Evolutionary conservation across 2,329 filamentous ascomycete genomes (phyloP), one percentile per base, ranked within the genome.

Genomic region (Fonsecaea multimorphosa): DNA sequence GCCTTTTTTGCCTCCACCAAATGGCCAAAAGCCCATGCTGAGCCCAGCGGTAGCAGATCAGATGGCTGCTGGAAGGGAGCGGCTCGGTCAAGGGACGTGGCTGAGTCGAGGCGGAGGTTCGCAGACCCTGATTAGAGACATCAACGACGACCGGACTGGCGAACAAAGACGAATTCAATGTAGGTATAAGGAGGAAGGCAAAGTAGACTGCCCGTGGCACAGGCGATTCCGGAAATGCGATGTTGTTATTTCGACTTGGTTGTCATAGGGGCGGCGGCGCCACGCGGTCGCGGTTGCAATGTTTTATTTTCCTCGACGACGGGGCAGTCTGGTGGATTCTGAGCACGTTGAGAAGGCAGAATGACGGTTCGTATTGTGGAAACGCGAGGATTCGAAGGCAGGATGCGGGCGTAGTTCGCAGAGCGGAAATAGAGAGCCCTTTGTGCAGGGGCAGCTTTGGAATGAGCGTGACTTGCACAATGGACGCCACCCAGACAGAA

Each of bases 1-100:
- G 65, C 58, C 55, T 64, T 68, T 72, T 63, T 70, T 71, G 58
- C 67, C 66, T 65, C 66, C 70, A 36, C 71, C 70, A 51, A 72
- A 72, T 31, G 70, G 68, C 71, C 71, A 72, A 68, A 72, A 70
- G 67, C 71, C 71, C 71, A 72, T 72, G 46, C 60, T 72, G 65
- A 62, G 63, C 51, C 67, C 67, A 60, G 55, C 58, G 52, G 52
- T 38, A 38, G 38, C 58, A 54, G 58, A 58, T 49, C 36, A 29
- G 31, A 49, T 19, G 44, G 27, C 38, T 24, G 55, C 51, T 61
- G 32, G 36, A 40, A 61, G 40, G 16, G 24, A 24, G 46, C 31
- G 46, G 40, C 32, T 55, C 58, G 32, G 58, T 66, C 54, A 69
- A 64, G 67, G 67, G 52, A 69, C 52, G 24, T 24, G 36, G 51